Evolutionary conservation across 306 rosid genomes (phyloP).

Genomic region (Cucurbita argyrosperma): DNA sequence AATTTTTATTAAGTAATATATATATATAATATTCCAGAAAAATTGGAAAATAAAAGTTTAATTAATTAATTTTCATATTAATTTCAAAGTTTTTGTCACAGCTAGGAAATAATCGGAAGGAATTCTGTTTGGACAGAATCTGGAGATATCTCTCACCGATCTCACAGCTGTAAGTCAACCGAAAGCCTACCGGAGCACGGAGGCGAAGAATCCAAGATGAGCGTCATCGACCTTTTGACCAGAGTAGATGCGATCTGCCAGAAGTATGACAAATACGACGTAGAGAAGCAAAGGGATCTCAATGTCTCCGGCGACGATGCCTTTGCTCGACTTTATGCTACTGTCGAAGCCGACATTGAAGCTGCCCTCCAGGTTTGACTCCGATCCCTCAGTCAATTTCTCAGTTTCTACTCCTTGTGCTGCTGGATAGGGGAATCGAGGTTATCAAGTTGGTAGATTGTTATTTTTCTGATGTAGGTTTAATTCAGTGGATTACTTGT

Average conservation of each 20-base stretch:
- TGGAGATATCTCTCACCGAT: background rate
- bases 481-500: background rate
- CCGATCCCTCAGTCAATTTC: background rate
- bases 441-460: background rate
- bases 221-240: constrained; percentile 85
- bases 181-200: background rate
- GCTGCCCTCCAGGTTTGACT: constrained; percentile 42
- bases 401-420: background rate
- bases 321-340: constrained; percentile 70
- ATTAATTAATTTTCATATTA: background rate
- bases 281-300: constrained; percentile 59
- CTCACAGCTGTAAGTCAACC: background rate
- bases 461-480: constrained; percentile 1
- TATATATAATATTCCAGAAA: no score
- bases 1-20: no score
- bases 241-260: constrained; percentile 92
- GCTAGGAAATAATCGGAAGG: background rate
- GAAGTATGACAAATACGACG: constrained; percentile 83
- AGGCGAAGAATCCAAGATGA: constrained; percentile 36
- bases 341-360: constrained; percentile 66
- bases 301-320: constrained; percentile 91
- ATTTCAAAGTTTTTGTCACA: background rate
- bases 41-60: no score
- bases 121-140: background rate
- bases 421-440: background rate